phyloP scores from a whole-genome alignment of 495 filamentous ascomycete species.

The Astrothelium subdiscretum region DNA sequence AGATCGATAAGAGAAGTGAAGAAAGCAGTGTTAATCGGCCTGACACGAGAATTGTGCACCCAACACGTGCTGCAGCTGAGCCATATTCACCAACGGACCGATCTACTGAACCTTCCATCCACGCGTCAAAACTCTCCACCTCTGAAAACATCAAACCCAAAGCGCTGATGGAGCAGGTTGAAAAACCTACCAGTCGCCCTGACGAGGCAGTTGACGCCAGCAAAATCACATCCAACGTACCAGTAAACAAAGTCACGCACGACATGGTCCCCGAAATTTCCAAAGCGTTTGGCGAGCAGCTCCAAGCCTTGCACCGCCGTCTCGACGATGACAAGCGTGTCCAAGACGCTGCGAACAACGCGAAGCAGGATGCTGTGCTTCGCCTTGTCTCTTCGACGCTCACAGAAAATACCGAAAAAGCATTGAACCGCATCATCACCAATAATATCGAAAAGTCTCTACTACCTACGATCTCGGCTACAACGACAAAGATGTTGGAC shows the following conservation, averaged over 20 bases:
- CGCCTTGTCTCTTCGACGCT: slow-evolving; percentile 79
- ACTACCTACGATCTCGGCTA: slow-evolving; percentile 39
- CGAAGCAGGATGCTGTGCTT: slow-evolving; percentile 70
- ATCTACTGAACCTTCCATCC: neutral
- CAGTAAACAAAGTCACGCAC: neutral
- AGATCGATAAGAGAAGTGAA: slow-evolving; percentile 46
- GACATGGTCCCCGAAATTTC: neutral
- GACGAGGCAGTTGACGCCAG: neutral
- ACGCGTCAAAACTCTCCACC: neutral
- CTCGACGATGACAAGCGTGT: slow-evolving; percentile 55
- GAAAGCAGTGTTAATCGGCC: slow-evolving; percentile 26
- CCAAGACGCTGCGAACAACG: slow-evolving; percentile 50
- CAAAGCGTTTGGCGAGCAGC: slow-evolving; percentile 38
- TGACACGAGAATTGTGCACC: slow-evolving; percentile 1
- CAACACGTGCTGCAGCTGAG: slow-evolving; percentile 11
- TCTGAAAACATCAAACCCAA: neutral
- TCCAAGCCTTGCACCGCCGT: slow-evolving; percentile 47
- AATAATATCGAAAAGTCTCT: slow-evolving; percentile 54
- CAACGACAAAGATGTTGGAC: slow-evolving; percentile 35
- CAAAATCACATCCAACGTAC: neutral
- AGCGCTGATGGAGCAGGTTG: slow-evolving; percentile 5
- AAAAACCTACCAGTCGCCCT: neutral
- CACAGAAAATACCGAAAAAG: slow-evolving; percentile 79
- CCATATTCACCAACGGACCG: slow-evolving; percentile 1
- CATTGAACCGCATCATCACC: slow-evolving; percentile 57